A percentile compares a stretch with the other conserved stretches of the same genome.
phyloP scores from a whole-genome alignment of 768 basidiomycete genomes.

The Tricholoma terreum region DNA sequence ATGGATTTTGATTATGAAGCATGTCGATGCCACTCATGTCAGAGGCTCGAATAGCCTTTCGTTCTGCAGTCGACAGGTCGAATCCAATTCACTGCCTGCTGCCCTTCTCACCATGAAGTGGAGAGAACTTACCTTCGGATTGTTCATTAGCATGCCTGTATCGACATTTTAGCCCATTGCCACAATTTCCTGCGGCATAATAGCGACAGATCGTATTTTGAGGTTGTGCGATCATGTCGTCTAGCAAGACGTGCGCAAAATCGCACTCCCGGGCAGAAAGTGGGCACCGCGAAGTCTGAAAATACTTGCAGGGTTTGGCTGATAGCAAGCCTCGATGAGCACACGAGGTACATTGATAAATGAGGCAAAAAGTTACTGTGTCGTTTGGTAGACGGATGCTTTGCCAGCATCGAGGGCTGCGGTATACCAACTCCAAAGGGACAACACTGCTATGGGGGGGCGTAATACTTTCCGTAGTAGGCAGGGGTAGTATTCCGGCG shows the following conservation, averaged over 20 bases:
- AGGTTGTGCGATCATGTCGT: slow-evolving; percentile 20
- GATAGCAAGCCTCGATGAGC: slow-evolving; percentile 1
- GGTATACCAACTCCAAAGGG: neutral
- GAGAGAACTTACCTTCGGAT: slow-evolving; percentile 11
- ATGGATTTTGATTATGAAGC: neutral
- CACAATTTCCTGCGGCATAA: slow-evolving; percentile 35
- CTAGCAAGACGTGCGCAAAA: slow-evolving; percentile 40
- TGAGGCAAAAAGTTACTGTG: slow-evolving; percentile 31
- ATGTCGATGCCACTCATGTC: neutral
- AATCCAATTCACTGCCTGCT: neutral
- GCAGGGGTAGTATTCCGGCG: neutral
- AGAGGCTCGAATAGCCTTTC: neutral
- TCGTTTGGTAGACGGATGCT: slow-evolving; percentile 36
- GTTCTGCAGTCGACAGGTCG: neutral
- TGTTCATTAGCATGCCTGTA: slow-evolving; percentile 30
- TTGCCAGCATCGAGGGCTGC: slow-evolving; percentile 5
- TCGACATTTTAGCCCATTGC: slow-evolving; percentile 35
- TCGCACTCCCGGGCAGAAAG: slow-evolving; percentile 45
- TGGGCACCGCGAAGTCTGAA: slow-evolving; percentile 40
- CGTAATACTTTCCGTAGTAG: neutral
- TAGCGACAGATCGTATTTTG: slow-evolving; percentile 30
- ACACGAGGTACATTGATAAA: slow-evolving; percentile 8
- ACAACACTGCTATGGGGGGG: neutral
- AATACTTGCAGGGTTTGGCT: slow-evolving; percentile 53
- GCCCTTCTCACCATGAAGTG: neutral